These are phyloP conservation scores for Zygosaccharomyces sapae DNA, from an alignment of 1,139 yeast genomes.

Conservation along the genomic window DNA sequence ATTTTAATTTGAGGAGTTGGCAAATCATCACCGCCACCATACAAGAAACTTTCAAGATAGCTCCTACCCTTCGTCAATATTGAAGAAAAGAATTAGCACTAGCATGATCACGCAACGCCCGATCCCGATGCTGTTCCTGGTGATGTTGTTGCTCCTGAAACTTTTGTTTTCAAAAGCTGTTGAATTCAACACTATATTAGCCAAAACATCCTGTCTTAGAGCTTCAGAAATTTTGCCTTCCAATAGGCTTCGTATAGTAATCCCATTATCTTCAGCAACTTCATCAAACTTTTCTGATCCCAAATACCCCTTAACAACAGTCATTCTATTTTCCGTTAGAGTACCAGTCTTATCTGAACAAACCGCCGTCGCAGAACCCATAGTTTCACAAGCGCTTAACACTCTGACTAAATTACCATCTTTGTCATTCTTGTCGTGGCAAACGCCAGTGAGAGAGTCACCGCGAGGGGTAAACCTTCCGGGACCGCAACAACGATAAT, in stretches of 20 bases:
- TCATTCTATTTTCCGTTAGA: constrained; percentile 87
- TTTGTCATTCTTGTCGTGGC: constrained; percentile 98
- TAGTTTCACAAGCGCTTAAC: constrained; percentile 89
- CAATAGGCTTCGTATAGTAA: constrained; percentile 37
- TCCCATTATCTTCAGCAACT: constrained; percentile 17
- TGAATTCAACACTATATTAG: constrained; percentile 72
- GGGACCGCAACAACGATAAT: constrained; percentile 97
- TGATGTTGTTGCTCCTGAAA: constrained; percentile 31
- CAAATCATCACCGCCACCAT: constrained; percentile 16
- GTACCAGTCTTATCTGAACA: constrained; percentile 99
- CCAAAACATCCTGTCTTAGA: constrained; percentile 43
- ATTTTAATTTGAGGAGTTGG: constrained; percentile 12
- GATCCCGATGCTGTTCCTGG: constrained; percentile 14
- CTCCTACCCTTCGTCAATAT: constrained; percentile 7
- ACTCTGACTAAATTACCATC: constrained; percentile 96
- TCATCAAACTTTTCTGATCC: constrained; percentile 44
- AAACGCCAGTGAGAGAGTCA: constrained; percentile 90
- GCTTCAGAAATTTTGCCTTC: constrained; percentile 36
- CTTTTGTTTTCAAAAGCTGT: constrained; percentile 75
- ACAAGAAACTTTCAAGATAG: constrained; percentile 2
- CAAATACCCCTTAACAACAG: constrained; percentile 71
- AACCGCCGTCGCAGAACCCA: constrained; percentile 97
- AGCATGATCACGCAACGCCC: constrained; percentile 4
- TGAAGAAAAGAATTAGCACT: constrained; percentile 34
- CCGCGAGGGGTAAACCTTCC: constrained; percentile 95